A percentile compares a stretch with the other conserved stretches of the same genome.
Conservation (phyloP, 2,329 filamentous ascomycete species). For the Fusarium mundagurra region DNA sequence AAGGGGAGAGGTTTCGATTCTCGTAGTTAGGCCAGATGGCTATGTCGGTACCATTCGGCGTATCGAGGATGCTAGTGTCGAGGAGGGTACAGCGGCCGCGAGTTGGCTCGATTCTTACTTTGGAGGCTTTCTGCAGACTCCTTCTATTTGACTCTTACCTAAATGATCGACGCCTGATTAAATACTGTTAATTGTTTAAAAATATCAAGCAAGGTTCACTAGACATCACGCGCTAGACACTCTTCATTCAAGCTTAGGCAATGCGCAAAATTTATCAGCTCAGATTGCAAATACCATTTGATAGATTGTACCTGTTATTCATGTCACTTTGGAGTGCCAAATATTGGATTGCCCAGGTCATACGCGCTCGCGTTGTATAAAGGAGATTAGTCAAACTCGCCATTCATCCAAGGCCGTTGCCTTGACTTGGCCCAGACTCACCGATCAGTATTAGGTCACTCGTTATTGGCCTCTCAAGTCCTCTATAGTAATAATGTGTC, state of each 20-base stretch:
- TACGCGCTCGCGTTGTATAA: neutral
- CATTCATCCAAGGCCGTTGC: too few species aligned
- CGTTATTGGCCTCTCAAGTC: neutral
- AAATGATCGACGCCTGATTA: too few species aligned
- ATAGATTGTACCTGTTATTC: accelerated
- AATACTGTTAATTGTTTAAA: too few species aligned
- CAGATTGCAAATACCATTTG: neutral
- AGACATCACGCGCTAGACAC: too few species aligned
- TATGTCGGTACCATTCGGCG: slow-evolving; percentile 74
- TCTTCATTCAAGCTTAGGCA: accelerated
- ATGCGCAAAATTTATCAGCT: too few species aligned
- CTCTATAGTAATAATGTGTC: neutral
- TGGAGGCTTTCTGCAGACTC: slow-evolving; percentile 62
- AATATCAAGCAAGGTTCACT: neutral
- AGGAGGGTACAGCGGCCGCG: slow-evolving; percentile 61
- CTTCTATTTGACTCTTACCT: slow-evolving; percentile 39
- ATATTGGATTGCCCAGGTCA: neutral
- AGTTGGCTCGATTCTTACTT: slow-evolving; percentile 65
- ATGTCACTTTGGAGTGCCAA: too few species aligned
- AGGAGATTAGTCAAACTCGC: too few species aligned
- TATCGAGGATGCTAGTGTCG: slow-evolving; percentile 60
- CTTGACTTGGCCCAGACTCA: neutral
- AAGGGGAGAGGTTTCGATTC: slow-evolving; percentile 66
- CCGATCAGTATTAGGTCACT: neutral
- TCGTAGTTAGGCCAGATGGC: slow-evolving; percentile 77